Evolutionary conservation across 2,329 filamentous ascomycete species (phyloP).

Genomic region (Aspergillus carbonarius): DNA sequence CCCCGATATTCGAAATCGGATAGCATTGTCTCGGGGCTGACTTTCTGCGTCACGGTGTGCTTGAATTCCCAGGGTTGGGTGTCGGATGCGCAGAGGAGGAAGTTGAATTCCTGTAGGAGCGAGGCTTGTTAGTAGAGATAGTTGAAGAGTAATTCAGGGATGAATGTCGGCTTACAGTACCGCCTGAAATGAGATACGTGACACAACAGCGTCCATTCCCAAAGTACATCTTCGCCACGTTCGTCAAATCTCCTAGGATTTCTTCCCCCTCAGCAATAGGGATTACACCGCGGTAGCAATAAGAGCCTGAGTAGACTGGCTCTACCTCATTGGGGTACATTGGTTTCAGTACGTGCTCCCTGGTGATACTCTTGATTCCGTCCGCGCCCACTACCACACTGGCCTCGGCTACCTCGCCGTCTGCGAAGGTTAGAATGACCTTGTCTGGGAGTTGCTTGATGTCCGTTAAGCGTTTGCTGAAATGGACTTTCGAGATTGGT

Average conservation of each 20-base stretch:
- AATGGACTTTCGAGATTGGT: constrained; percentile 14
- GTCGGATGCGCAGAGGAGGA: not conserved
- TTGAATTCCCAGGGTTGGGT: not conserved
- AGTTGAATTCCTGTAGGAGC: not conserved
- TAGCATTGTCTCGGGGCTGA: not conserved
- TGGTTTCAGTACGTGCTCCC: constrained; percentile 24
- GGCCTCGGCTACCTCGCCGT: constrained; percentile 28
- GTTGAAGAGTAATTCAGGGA: not conserved
- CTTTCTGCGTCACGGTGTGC: not conserved
- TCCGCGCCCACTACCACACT: constrained; percentile 39
- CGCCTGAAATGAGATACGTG: constrained; percentile 16
- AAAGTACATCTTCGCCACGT: constrained; percentile 19
- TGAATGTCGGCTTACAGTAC: constrained; percentile 5
- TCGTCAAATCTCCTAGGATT: constrained; percentile 16
- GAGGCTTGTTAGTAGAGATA: not conserved
- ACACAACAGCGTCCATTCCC: constrained; percentile 10
- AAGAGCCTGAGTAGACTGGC: constrained; percentile 31
- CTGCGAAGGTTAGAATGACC: constrained; percentile 24
- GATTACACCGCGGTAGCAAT: constrained; percentile 32
- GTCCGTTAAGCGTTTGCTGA: constrained; percentile 11
- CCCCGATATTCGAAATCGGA: not conserved
- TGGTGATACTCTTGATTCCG: constrained; percentile 33
- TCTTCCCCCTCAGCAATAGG: constrained; percentile 23
- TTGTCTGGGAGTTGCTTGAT: constrained; percentile 7
- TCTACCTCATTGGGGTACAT: constrained; percentile 4